Conservation (phyloP, 2,329 filamentous ascomycete species). For the Trichoderma atrobrunneum region DNA sequence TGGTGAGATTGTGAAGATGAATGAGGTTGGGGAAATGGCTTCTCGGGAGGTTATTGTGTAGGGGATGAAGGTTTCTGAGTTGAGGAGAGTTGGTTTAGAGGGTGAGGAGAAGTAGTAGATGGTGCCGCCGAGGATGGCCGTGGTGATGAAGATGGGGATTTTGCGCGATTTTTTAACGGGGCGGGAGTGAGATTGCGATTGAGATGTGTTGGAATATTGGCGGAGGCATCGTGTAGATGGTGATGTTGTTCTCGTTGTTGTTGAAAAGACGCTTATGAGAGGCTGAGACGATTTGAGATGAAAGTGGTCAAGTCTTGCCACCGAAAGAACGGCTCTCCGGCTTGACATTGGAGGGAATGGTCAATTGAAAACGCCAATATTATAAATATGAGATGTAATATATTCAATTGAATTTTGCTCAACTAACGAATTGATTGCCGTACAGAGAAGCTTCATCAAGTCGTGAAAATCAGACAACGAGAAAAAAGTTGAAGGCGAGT, state of each 20-base stretch:
- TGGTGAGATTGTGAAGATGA: slow-evolving; percentile 64
- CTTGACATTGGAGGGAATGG: neutral
- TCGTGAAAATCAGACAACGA: neutral
- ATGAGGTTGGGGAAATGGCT: slow-evolving; percentile 62
- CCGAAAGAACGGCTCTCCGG: neutral
- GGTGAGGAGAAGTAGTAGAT: slow-evolving; percentile 30
- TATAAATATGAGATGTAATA: neutral
- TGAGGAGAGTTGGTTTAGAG: slow-evolving; percentile 41
- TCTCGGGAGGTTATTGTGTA: slow-evolving; percentile 64
- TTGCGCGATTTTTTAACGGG: slow-evolving; percentile 23
- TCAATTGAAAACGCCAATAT: neutral
- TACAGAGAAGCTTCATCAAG: neutral
- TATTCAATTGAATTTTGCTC: neutral
- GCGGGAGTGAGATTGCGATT: neutral
- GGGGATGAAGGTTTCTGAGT: slow-evolving; percentile 59
- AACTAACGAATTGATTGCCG: neutral
- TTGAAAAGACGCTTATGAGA: neutral
- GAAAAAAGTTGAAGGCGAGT: neutral
- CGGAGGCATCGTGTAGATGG: neutral
- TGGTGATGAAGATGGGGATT: slow-evolving; percentile 24
- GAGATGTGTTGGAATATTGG: neutral
- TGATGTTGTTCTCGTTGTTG: neutral
- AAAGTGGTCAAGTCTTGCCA: neutral
- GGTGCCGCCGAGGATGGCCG: slow-evolving; percentile 26
- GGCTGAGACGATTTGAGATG: neutral